Percentiles rank a stretch among this genome's conserved stretches.
Conservation (phyloP, 441 rosid genomes). For the Aleurites moluccanus region DNA sequence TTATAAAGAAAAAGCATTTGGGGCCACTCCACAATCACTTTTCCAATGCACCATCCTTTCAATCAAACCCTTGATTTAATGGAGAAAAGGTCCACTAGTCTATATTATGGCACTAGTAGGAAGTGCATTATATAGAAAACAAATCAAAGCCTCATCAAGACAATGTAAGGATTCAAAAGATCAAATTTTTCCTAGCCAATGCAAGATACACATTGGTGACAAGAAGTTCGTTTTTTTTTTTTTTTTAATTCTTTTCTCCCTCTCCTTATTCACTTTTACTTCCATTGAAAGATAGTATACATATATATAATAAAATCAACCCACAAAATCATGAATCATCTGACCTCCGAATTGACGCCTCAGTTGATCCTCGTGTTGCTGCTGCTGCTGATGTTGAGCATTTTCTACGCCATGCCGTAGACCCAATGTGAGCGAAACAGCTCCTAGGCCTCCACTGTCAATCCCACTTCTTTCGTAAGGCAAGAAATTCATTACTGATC, state of each 20-base stretch:
- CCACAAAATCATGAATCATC: slow-evolving; percentile 53
- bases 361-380: slow-evolving; percentile 38
- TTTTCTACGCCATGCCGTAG: slow-evolving; percentile 51
- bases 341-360: slow-evolving; percentile 48
- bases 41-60: too few species aligned
- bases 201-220: slow-evolving; percentile 15
- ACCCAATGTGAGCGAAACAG: slow-evolving; percentile 63
- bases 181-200: slow-evolving; percentile 5
- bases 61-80: too few species aligned
- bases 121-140: not conserved
- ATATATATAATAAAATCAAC: slow-evolving; percentile 36
- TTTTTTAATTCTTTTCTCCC: too few species aligned
- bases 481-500: slow-evolving; percentile 41
- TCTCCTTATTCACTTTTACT: not conserved
- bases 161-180: not conserved
- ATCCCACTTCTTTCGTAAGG: slow-evolving; percentile 42
- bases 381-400: slow-evolving; percentile 40
- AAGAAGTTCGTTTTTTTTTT: not conserved
- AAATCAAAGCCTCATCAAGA: not conserved
- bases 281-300: not conserved
- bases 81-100: too few species aligned
- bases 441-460: slow-evolving; percentile 43
- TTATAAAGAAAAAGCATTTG: too few species aligned
- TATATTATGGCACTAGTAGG: not conserved
- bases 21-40: too few species aligned